Conservation (phyloP, 108 stramenopile genomes). For the Bacterosira constricta region DNA sequence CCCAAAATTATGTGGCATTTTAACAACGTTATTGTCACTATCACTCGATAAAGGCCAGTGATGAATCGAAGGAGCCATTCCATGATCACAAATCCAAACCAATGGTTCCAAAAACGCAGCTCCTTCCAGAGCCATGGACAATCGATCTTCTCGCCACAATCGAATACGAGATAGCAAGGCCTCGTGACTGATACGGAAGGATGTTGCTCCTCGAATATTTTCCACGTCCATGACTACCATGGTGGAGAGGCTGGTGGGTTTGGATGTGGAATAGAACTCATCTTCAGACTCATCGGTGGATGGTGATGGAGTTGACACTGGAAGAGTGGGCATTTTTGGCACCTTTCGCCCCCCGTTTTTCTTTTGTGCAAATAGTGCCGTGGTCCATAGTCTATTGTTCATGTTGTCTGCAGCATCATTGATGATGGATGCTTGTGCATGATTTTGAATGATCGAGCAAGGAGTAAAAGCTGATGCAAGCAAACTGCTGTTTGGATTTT, state of each 20-base stretch:
- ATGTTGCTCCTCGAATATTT: conserved; percentile 70
- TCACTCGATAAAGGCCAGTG: conserved; percentile 13
- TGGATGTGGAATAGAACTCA: too few species aligned
- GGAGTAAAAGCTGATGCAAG: too few species aligned
- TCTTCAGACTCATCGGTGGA: background rate
- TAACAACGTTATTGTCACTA: background rate
- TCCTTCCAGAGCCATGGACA: conserved; percentile 7
- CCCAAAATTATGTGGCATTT: conserved; percentile 46
- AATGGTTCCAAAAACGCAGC: conserved; percentile 28
- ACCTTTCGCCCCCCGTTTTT: conserved; percentile 6
- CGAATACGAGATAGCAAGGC: conserved; percentile 34
- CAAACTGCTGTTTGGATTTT: too few species aligned
- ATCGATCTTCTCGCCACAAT: conserved; percentile 39
- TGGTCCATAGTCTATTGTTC: too few species aligned
- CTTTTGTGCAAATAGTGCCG: background rate
- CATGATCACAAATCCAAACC: conserved; percentile 42
- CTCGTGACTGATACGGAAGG: conserved; percentile 61
- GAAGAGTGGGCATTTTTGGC: conserved; percentile 28
- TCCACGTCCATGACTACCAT: conserved; percentile 65
- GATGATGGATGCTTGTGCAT: too few species aligned
- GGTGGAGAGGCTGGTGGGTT: conserved; percentile 8
- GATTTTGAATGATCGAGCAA: too few species aligned
- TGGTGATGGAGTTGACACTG: background rate
- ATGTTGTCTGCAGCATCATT: too few species aligned
- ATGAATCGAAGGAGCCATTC: conserved; percentile 24